A percentile compares a stretch with the other conserved stretches of the same genome.
phyloP scores from a whole-genome alignment of 768 basidiomycete species.

The Lentinula sp. region DNA sequence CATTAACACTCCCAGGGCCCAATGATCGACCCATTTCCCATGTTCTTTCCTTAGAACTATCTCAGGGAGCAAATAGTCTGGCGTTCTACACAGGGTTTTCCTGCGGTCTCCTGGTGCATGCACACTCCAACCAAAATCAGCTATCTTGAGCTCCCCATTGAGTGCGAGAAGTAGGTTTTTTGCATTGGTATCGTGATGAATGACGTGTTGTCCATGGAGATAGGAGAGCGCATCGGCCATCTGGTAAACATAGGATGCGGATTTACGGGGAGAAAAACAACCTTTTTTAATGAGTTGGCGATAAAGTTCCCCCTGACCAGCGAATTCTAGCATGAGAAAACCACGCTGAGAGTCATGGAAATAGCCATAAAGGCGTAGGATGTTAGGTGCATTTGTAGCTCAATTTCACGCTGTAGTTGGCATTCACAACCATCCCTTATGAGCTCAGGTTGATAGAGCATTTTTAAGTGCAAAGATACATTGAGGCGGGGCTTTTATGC shows the following conservation, averaged over 20 bases:
- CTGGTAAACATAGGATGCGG: slow-evolving; percentile 88
- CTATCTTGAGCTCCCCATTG: slow-evolving; percentile 96
- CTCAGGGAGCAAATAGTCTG: slow-evolving; percentile 97
- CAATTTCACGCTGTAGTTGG: slow-evolving; percentile 95
- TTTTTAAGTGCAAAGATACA: slow-evolving; percentile 99
- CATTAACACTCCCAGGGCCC: neutral
- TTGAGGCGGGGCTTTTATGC: slow-evolving; percentile 82
- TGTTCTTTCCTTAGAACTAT: slow-evolving; percentile 53
- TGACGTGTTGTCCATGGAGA: slow-evolving; percentile 92
- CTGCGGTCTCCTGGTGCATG: slow-evolving; percentile 90
- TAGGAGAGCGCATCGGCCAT: slow-evolving; percentile 96
- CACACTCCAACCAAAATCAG: slow-evolving; percentile 98
- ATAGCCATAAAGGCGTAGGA: slow-evolving; percentile 92
- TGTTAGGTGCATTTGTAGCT: slow-evolving; percentile 95
- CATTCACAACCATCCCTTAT: slow-evolving; percentile 90
- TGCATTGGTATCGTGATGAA: slow-evolving; percentile 98
- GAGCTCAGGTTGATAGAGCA: slow-evolving; percentile 94
- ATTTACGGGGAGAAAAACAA: slow-evolving; percentile 82
- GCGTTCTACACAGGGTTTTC: slow-evolving; percentile 89
- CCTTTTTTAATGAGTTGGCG: slow-evolving; percentile 87
- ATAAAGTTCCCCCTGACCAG: slow-evolving; percentile 94
- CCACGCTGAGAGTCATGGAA: slow-evolving; percentile 98
- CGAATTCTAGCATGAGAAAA: slow-evolving; percentile 97
- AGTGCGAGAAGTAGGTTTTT: slow-evolving; percentile 93
- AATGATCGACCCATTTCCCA: slow-evolving; percentile 16